phyloP scores from a whole-genome alignment of 2,329 filamentous ascomycete species.

The Torrubiellomyces zombiae region DNA sequence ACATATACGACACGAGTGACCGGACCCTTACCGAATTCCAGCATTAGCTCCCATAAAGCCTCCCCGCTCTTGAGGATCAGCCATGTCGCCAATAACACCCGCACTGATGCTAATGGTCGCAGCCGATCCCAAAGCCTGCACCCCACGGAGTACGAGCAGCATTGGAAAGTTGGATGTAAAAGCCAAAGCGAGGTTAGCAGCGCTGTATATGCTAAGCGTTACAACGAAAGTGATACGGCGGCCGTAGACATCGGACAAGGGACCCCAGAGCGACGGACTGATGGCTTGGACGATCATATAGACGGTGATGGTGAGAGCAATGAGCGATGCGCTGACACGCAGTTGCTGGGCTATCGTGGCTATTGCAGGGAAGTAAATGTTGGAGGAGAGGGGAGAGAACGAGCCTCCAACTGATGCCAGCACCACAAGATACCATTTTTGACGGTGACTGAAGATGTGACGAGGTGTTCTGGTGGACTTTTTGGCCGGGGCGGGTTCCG shows the following conservation, averaged over 20 bases:
- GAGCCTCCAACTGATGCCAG: conserved; percentile 32
- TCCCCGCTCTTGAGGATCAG: conserved; percentile 6
- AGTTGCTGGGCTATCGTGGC: conserved; percentile 19
- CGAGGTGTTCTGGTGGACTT: not conserved
- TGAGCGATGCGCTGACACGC: conserved; percentile 11
- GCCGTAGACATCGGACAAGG: conserved; percentile 28
- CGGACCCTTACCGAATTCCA: conserved; percentile 3
- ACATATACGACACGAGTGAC: not conserved
- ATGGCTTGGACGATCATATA: conserved; percentile 35
- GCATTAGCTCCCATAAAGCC: conserved; percentile 9
- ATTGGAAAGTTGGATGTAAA: conserved; percentile 24
- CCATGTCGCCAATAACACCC: conserved; percentile 10
- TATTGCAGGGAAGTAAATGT: conserved; percentile 32
- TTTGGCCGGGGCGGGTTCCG: too few species aligned
- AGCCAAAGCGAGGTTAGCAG: conserved; percentile 28
- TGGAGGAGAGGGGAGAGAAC: conserved; percentile 34
- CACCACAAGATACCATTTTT: conserved; percentile 28
- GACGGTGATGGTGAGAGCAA: conserved; percentile 24
- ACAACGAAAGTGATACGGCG: conserved; percentile 27
- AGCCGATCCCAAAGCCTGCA: conserved; percentile 9
- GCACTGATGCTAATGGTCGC: conserved; percentile 9
- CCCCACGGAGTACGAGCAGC: conserved; percentile 23
- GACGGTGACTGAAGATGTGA: conserved; percentile 2
- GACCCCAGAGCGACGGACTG: conserved; percentile 29
- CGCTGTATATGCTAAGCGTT: conserved; percentile 28